A percentile compares a stretch with the other conserved stretches of the same genome.
These are phyloP conservation scores for Trichoderma asperelloides DNA, from an alignment of 495 filamentous ascomycete genomes.

Conservation along the genomic window DNA sequence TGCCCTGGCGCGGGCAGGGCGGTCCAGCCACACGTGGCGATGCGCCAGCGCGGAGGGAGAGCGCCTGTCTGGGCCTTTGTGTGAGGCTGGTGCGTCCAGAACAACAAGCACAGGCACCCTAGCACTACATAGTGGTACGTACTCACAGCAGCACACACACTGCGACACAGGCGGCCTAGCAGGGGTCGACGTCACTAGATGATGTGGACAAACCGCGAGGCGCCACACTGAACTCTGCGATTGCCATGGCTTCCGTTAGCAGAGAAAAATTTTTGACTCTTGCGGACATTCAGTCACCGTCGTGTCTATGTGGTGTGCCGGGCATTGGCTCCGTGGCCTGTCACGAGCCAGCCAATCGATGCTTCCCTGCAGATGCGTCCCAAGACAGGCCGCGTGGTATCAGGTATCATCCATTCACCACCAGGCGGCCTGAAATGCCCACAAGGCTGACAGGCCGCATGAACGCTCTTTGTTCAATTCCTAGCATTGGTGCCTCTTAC, in stretches of 20 bases:
- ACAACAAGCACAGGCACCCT: background rate
- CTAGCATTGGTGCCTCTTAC: background rate
- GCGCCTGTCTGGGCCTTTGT: background rate
- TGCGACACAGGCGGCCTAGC: conserved; percentile 4
- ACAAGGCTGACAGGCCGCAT: background rate
- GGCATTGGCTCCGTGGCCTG: no score
- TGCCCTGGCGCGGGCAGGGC: background rate
- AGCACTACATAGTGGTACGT: no score
- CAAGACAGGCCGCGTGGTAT: no score
- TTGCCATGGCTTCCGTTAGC: background rate
- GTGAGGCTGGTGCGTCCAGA: background rate
- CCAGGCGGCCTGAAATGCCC: background rate
- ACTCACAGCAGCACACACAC: no score
- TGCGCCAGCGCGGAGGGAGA: background rate
- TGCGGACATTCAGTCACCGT: no score
- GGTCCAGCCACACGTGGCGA: background rate
- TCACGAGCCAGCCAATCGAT: no score
- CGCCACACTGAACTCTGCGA: background rate
- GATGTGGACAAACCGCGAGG: background rate
- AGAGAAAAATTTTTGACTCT: background rate
- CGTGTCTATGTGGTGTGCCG: no score
- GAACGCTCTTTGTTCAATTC: background rate
- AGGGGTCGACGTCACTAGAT: conserved; percentile 2
- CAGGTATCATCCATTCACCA: background rate
- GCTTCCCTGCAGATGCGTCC: no score